phyloP scores from a whole-genome alignment of 805 yeast genomes.

The Monosporozyma siamensis region DNA sequence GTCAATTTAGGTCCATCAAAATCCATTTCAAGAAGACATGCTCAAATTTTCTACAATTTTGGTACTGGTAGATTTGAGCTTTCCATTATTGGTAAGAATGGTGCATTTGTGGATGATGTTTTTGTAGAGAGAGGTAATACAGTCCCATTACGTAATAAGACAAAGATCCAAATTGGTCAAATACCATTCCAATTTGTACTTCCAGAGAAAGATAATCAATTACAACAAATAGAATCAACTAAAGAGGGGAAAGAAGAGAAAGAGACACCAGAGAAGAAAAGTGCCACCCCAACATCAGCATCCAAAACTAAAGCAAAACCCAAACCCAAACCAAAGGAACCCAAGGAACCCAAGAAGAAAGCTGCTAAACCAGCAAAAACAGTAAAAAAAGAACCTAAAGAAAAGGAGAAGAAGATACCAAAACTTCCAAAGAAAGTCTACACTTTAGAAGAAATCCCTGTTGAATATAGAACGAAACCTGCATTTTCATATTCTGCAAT shows the following conservation, averaged over 20 bases:
- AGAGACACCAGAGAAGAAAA: constrained; percentile 4
- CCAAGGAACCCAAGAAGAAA: constrained; percentile 6
- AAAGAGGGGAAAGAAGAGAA: constrained; percentile 6
- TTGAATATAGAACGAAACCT: constrained; percentile 78
- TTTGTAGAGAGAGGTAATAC: constrained; percentile 89
- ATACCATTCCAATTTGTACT: constrained; percentile 80
- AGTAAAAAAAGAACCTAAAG: constrained; percentile 30
- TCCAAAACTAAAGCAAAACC: constrained; percentile 1
- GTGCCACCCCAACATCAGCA: not conserved
- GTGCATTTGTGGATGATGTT: constrained; percentile 88
- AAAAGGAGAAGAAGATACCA: constrained; percentile 42
- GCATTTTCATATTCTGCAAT: constrained; percentile 69
- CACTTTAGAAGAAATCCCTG: constrained; percentile 78
- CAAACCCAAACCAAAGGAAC: constrained; percentile 6
- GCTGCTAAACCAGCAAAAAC: constrained; percentile 10
- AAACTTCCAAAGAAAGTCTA: constrained; percentile 55
- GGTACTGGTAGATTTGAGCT: constrained; percentile 92
- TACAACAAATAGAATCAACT: not conserved
- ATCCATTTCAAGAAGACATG: constrained; percentile 89
- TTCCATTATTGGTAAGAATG: constrained; percentile 87
- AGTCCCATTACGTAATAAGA: constrained; percentile 72
- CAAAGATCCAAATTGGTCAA: constrained; percentile 87
- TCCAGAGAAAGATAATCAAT: constrained; percentile 48
- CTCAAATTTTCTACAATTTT: constrained; percentile 91
- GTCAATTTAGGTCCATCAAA: constrained; percentile 88